A percentile compares a stretch with the other conserved stretches of the same genome.
phyloP scores from a whole-genome alignment of 768 basidiomycete species.

The Podaxis rugospora region DNA sequence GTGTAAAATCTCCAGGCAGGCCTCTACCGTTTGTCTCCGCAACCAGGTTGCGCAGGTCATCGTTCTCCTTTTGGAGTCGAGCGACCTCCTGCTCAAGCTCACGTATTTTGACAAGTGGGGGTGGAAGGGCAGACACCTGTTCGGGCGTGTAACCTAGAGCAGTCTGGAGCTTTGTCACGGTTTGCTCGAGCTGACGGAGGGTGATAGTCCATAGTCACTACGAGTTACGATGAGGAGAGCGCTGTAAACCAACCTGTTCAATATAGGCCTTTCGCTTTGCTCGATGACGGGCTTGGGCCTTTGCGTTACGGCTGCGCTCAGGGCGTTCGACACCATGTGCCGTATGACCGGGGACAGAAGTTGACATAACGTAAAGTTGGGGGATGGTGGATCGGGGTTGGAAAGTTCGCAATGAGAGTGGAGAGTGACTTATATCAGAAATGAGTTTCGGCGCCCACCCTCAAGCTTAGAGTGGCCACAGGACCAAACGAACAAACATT shows the following conservation, averaged over 20 bases:
- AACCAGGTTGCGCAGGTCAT: slow-evolving; percentile 67
- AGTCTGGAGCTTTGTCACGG: slow-evolving; percentile 79
- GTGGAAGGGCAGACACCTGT: slow-evolving; percentile 68
- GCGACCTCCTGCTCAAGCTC: slow-evolving; percentile 82
- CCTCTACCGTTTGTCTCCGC: slow-evolving; percentile 29
- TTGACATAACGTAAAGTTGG: slow-evolving; percentile 52
- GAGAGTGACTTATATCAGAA: slow-evolving; percentile 37
- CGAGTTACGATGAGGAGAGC: background rate
- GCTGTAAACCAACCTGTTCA: slow-evolving; percentile 57
- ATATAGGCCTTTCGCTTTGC: slow-evolving; percentile 93
- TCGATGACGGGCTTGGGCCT: slow-evolving; percentile 85
- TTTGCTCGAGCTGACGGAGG: slow-evolving; percentile 65
- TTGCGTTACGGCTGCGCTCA: slow-evolving; percentile 83
- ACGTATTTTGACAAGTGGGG: slow-evolving; percentile 69
- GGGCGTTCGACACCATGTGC: slow-evolving; percentile 54
- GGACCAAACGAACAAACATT: slow-evolving; percentile 18
- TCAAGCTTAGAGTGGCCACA: slow-evolving; percentile 18
- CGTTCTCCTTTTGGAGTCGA: slow-evolving; percentile 66
- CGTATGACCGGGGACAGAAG: slow-evolving; percentile 54
- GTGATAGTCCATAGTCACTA: background rate
- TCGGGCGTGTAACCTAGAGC: slow-evolving; percentile 70
- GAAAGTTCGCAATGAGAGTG: slow-evolving; percentile 27
- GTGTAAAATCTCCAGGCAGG: slow-evolving; percentile 33
- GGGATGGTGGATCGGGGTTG: slow-evolving; percentile 48
- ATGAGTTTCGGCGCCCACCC: slow-evolving; percentile 30